Evolutionary conservation across 164 flowering plant species (phyloP).

Genomic region (Hamamelis virginiana): DNA sequence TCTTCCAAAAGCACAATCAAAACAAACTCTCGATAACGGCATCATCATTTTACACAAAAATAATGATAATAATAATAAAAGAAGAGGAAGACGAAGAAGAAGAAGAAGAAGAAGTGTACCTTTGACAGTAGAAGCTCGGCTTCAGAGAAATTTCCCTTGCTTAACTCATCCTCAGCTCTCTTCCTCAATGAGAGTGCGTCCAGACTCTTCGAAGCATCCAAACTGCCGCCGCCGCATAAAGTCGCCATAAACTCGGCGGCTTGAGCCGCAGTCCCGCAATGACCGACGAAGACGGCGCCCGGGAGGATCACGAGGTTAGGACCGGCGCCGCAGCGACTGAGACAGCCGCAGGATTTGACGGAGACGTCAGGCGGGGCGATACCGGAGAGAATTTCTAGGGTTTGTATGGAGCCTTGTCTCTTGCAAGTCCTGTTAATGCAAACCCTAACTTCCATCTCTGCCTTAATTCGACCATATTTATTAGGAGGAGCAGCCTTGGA

Average conservation of each 20-base stretch:
- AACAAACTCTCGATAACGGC: too few relatives aligned
- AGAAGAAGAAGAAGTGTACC: slow-evolving; percentile 45
- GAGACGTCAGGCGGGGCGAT: slow-evolving; percentile 58
- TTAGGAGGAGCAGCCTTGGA: too few relatives aligned
- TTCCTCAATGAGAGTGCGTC: slow-evolving; percentile 75
- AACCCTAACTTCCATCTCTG: slow-evolving; percentile 53
- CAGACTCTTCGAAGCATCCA: slow-evolving; percentile 33
- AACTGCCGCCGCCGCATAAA: slow-evolving; percentile 24
- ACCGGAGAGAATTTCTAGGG: slow-evolving; percentile 55
- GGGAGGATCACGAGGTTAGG: slow-evolving; percentile 81
- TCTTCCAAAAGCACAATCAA: too few relatives aligned
- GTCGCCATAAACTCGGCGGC: slow-evolving; percentile 46
- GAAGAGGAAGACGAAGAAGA: too few relatives aligned
- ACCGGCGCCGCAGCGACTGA: slow-evolving; percentile 86
- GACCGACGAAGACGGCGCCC: slow-evolving; percentile 39
- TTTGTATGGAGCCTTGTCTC: slow-evolving; percentile 67
- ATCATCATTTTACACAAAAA: too few relatives aligned
- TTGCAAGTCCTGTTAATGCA: slow-evolving; percentile 77
- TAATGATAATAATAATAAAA: too few relatives aligned
- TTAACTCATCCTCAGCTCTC: slow-evolving; percentile 60
- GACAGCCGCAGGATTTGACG: slow-evolving; percentile 78
- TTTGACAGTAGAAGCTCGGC: slow-evolving; percentile 63
- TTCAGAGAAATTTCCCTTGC: slow-evolving; percentile 35
- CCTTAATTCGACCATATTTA: too few relatives aligned
- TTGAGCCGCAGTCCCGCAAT: slow-evolving; percentile 56